A percentile compares a stretch with the other conserved stretches of the same genome.
phyloP scores from a whole-genome alignment of 2,329 filamentous ascomycete species.

The Erysiphe neolycopersici region DNA sequence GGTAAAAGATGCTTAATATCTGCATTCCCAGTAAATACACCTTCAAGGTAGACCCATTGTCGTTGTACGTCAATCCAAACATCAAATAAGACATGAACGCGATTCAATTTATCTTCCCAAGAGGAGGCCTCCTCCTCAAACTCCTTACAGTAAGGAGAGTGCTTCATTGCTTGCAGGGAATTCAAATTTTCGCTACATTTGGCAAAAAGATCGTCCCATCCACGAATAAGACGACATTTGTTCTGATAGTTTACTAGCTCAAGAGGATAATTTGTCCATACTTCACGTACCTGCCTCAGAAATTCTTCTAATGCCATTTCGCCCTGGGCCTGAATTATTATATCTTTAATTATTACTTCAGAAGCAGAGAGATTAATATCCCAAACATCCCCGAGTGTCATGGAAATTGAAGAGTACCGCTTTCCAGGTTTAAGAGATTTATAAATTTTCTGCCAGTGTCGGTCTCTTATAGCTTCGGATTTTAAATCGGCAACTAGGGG shows the following conservation, averaged over 20 bases:
- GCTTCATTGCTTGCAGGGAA: constrained; percentile 92
- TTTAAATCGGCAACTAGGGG: constrained; percentile 69
- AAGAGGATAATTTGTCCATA: constrained; percentile 82
- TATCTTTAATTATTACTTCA: constrained; percentile 69
- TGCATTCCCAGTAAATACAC: constrained; percentile 93
- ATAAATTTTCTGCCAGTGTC: constrained; percentile 96
- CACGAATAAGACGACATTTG: constrained; percentile 88
- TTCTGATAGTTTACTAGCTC: constrained; percentile 95
- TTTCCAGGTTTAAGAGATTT: constrained; percentile 82
- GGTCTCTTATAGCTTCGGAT: constrained; percentile 83
- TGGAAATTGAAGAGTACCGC: constrained; percentile 75
- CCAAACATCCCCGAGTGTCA: constrained; percentile 98
- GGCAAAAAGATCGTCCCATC: constrained; percentile 93
- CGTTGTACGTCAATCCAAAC: constrained; percentile 99
- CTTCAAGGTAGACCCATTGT: constrained; percentile 98
- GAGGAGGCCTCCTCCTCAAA: constrained; percentile 92
- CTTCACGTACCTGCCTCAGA: constrained; percentile 83
- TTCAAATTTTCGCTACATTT: constrained; percentile 97
- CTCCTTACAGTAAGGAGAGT: constrained; percentile 97
- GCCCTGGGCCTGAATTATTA: constrained; percentile 85
- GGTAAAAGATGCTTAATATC: constrained; percentile 97
- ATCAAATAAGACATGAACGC: constrained; percentile 91
- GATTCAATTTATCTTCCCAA: constrained; percentile 96
- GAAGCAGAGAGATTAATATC: constrained; percentile 75
- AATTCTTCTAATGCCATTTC: constrained; percentile 98